Percentiles rank a stretch among this genome's conserved stretches.
Evolutionary conservation across 2,329 filamentous ascomycete genomes (phyloP).

Genomic region (Colletotrichum sp.): DNA sequence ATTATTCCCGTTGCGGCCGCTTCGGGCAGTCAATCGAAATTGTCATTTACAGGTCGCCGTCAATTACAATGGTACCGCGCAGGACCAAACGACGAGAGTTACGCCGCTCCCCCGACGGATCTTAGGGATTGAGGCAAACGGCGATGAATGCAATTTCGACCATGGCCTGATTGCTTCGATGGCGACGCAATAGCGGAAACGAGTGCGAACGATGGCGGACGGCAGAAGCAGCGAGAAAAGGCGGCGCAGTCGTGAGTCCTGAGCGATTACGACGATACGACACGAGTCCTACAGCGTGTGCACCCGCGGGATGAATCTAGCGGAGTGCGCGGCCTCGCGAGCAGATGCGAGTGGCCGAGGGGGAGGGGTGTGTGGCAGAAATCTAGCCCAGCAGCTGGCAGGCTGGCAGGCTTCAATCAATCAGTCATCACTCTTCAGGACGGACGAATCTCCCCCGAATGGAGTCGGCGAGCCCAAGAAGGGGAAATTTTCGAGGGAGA

Average conservation of each 20-base stretch:
- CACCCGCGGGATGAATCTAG: neutral
- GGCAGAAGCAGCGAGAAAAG: neutral
- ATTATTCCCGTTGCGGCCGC: neutral
- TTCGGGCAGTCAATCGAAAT: neutral
- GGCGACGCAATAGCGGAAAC: neutral
- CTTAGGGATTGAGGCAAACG: neutral
- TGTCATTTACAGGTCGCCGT: neutral
- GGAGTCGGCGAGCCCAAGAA: neutral
- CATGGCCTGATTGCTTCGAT: neutral
- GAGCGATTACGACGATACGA: constrained; percentile 15
- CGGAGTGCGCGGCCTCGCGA: constrained; percentile 4
- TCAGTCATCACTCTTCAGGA: neutral
- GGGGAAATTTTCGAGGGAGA: neutral
- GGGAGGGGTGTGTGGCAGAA: neutral
- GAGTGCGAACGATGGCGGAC: constrained; percentile 1
- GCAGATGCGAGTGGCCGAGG: constrained; percentile 10
- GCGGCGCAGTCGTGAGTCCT: neutral
- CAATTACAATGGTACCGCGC: neutral
- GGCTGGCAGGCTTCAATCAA: neutral
- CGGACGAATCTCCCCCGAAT: constrained; percentile 9
- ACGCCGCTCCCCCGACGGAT: neutral
- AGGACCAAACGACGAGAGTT: neutral
- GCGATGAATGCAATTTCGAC: neutral
- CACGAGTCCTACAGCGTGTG: neutral
- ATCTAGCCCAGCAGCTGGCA: neutral